Evolutionary conservation across 2,329 filamentous ascomycete genomes (phyloP).

Genomic region (Pyrenochaeta sp.): DNA sequence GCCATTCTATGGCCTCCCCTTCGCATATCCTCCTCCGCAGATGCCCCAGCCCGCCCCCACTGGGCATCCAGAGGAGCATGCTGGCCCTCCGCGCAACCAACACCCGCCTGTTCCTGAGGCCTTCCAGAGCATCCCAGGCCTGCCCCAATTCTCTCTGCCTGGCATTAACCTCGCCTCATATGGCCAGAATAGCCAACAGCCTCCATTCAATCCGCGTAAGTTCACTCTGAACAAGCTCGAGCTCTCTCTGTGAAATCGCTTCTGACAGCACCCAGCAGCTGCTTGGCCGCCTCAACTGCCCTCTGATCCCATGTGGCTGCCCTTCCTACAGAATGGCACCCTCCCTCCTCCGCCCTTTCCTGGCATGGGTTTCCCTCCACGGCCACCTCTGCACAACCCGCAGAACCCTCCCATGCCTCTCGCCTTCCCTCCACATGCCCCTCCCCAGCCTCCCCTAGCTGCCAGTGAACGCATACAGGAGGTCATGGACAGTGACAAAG

Average conservation of each 20-base stretch:
- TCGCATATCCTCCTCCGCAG: slow-evolving; percentile 26
- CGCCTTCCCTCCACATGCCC: slow-evolving; percentile 19
- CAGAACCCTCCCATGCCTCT: slow-evolving; percentile 25
- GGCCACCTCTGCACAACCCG: slow-evolving; percentile 28
- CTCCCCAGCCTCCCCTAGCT: slow-evolving; percentile 13
- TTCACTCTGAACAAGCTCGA: background rate
- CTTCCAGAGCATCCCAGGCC: slow-evolving; percentile 21
- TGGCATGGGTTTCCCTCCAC: slow-evolving; percentile 26
- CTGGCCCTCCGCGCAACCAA: slow-evolving; percentile 16
- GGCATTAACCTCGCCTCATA: slow-evolving; percentile 35
- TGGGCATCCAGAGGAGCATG: slow-evolving; percentile 14
- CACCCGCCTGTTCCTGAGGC: slow-evolving; percentile 19
- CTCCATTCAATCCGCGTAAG: slow-evolving; percentile 25
- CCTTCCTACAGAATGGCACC: slow-evolving; percentile 29
- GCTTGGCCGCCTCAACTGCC: slow-evolving; percentile 33
- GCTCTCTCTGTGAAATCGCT: background rate
- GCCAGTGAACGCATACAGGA: slow-evolving; percentile 38
- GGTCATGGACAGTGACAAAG: slow-evolving; percentile 58
- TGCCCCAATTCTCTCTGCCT: slow-evolving; percentile 22
- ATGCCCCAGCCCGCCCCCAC: slow-evolving; percentile 9
- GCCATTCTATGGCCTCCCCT: slow-evolving; percentile 34
- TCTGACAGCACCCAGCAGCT: slow-evolving; percentile 16
- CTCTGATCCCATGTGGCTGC: slow-evolving; percentile 44
- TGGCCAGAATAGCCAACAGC: slow-evolving; percentile 34
- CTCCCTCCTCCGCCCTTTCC: slow-evolving; percentile 34